A percentile compares a stretch with the other conserved stretches of the same genome.
phyloP scores from a whole-genome alignment of 2,329 filamentous ascomycete genomes.

The Trichoderma aggressivum region DNA sequence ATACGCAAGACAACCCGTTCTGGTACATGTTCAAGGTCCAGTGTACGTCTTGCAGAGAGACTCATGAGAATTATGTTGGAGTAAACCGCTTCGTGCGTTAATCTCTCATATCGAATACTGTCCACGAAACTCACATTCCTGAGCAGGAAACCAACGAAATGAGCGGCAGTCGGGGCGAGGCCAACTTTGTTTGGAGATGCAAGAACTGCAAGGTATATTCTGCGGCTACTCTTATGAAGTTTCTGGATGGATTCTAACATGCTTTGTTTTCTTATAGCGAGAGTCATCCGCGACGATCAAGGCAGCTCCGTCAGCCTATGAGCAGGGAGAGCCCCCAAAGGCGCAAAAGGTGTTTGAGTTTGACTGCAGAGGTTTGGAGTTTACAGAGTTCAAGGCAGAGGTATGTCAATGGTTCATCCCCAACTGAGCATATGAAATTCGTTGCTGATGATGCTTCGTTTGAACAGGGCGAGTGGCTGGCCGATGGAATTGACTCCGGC shows the following conservation, averaged over 20 bases:
- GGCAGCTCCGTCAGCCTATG: constrained; percentile 67
- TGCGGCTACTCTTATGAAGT: not conserved
- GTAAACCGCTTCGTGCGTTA: constrained; percentile 80
- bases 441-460: not conserved
- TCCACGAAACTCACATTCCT: constrained; percentile 14
- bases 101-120: not conserved
- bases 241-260: not conserved
- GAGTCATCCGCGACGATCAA: constrained; percentile 85
- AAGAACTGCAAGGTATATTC: constrained; percentile 84
- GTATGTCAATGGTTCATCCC: constrained; percentile 42
- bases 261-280: constrained; percentile 48
- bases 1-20: constrained; percentile 78
- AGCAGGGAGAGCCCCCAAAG: constrained; percentile 68
- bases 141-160: constrained; percentile 83
- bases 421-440: not conserved
- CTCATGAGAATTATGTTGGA: constrained; percentile 79
- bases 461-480: constrained; percentile 79
- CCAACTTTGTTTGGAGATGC: constrained; percentile 99
- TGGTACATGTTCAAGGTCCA: constrained; percentile 98
- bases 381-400: constrained; percentile 85
- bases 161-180: constrained; percentile 88
- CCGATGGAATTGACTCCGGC: constrained; percentile 72
- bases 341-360: constrained; percentile 79
- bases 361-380: constrained; percentile 91
- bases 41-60: constrained; percentile 95